Conservation (phyloP, 2,329 filamentous ascomycete genomes). For the Elsinoe arachidis region DNA sequence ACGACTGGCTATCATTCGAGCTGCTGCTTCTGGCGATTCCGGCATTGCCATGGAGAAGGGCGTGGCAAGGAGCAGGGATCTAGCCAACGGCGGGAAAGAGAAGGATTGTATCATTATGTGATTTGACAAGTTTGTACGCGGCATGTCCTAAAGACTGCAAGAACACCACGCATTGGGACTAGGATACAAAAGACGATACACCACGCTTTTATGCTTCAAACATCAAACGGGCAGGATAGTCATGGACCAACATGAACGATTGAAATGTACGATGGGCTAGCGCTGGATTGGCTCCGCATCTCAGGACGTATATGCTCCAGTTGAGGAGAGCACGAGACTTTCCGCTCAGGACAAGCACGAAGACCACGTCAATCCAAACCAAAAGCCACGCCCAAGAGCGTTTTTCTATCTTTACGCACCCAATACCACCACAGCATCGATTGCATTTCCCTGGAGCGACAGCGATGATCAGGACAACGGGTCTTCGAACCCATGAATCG, state of each 20-base stretch:
- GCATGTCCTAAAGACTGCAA: not conserved
- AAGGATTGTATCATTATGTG: constrained; percentile 20
- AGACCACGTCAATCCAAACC: no score
- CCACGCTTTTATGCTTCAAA: not conserved
- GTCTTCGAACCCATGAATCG: not conserved
- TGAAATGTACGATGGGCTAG: no score
- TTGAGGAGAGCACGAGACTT: no score
- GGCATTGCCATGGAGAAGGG: constrained; percentile 27
- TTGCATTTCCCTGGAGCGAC: not conserved
- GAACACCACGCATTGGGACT: not conserved
- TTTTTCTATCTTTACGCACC: no score
- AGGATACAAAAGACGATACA: constrained; percentile 2
- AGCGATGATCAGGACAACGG: not conserved
- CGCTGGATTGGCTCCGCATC: no score
- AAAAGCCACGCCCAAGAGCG: no score
- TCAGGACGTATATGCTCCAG: no score
- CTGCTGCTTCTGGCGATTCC: constrained; percentile 58
- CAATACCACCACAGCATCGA: no score
- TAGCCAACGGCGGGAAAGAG: constrained; percentile 19
- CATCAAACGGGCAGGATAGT: not conserved
- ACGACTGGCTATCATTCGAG: constrained; percentile 74
- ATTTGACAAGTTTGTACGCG: constrained; percentile 3
- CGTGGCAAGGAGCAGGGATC: constrained; percentile 25
- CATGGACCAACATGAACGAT: no score
- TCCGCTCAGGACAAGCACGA: no score